A percentile compares a stretch with the other conserved stretches of the same genome.
Evolutionary conservation across 2,329 filamentous ascomycete species (phyloP).

Genomic region (Aspergillus melleus): DNA sequence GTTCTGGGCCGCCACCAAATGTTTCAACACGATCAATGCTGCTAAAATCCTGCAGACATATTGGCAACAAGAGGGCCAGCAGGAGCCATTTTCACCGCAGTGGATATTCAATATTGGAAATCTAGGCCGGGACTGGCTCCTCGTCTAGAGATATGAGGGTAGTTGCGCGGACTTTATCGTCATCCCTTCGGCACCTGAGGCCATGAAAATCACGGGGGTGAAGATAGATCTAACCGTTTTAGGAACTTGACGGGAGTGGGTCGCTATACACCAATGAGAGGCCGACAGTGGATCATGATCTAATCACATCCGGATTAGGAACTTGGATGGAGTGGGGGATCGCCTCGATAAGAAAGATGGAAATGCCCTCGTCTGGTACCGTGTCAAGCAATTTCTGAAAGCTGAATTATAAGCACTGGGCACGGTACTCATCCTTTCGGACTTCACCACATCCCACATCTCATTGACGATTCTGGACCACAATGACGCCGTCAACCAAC

Average conservation of each 20-base stretch:
- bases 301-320: slow-evolving; percentile 20
- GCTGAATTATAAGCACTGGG: neutral
- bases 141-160: slow-evolving; percentile 20
- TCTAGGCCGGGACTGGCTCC: slow-evolving; percentile 31
- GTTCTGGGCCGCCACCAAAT: slow-evolving; percentile 32
- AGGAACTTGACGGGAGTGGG: neutral
- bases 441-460: neutral
- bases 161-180: neutral
- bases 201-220: neutral
- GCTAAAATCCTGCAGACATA: slow-evolving; percentile 28
- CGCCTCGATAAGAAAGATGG: neutral
- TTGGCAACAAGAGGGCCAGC: slow-evolving; percentile 21
- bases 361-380: neutral
- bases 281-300: neutral
- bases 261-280: neutral
- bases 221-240: neutral
- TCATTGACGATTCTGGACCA: neutral
- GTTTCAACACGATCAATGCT: slow-evolving; percentile 35
- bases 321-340: slow-evolving; percentile 27
- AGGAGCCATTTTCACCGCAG: slow-evolving; percentile 7
- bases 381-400: neutral
- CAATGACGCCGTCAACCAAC: slow-evolving; percentile 21
- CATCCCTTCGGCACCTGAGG: neutral
- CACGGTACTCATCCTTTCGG: neutral
- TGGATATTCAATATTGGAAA: slow-evolving; percentile 35